Conservation (phyloP, 1,284 basidiomycete species). For the Trichosporon coremiiforme region DNA sequence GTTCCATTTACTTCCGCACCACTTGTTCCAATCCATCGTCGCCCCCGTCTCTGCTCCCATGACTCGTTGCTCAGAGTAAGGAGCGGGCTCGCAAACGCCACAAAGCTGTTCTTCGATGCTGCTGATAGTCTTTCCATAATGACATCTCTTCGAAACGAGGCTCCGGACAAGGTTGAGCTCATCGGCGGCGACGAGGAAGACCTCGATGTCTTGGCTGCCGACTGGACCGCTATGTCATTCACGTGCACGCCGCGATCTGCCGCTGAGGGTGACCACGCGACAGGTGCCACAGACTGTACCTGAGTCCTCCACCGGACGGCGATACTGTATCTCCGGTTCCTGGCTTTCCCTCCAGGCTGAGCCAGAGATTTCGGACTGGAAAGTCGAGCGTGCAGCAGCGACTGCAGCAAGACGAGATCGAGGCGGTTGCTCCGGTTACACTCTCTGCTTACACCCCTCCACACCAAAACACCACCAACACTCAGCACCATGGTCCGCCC, state of each 20-base stretch:
- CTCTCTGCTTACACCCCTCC: background rate
- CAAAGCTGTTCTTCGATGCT: background rate
- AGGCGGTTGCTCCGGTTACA: background rate
- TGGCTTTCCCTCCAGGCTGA: background rate
- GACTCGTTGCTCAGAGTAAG: background rate
- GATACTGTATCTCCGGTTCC: conserved; percentile 7
- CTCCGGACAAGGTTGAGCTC: background rate
- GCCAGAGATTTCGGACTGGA: conserved; percentile 16
- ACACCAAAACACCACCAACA: background rate
- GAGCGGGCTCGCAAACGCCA: too few relatives aligned
- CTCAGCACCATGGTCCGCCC: conserved; percentile 27
- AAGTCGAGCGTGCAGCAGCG: background rate
- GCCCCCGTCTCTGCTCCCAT: background rate
- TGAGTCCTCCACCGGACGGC: background rate
- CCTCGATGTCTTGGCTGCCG: background rate
- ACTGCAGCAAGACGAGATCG: background rate
- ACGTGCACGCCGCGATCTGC: background rate
- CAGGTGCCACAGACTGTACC: background rate
- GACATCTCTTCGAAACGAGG: background rate
- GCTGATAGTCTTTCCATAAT: background rate
- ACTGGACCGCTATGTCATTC: background rate
- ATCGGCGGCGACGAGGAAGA: background rate
- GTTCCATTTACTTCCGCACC: conserved; percentile 13
- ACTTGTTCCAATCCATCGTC: background rate
- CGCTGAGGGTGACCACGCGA: background rate